These are phyloP conservation scores for Phytophthora podocarpi DNA, from an alignment of 352 stramenopile genomes.

Conservation along the genomic window DNA sequence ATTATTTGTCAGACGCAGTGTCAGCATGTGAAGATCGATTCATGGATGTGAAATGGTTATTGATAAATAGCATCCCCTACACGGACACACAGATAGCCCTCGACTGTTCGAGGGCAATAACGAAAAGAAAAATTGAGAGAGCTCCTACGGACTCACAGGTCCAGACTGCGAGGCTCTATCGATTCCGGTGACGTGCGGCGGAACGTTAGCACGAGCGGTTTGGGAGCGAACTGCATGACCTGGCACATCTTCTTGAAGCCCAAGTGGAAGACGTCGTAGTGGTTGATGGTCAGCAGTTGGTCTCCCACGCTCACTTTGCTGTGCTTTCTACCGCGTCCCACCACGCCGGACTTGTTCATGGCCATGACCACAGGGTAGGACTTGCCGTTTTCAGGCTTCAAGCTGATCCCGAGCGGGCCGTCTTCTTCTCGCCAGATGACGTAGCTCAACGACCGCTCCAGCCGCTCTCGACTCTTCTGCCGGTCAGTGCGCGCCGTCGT, in stretches of 20 bases:
- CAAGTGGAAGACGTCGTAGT: conserved; percentile 63
- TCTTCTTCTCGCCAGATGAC: conserved; percentile 76
- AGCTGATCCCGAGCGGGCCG: conserved; percentile 54
- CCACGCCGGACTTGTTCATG: conserved; percentile 41
- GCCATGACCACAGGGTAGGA: conserved; percentile 61
- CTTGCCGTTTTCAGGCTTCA: conserved; percentile 56
- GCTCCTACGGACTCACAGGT: conserved; percentile 47
- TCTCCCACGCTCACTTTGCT: conserved; percentile 50
- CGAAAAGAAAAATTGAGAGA: not conserved
- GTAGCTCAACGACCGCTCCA: conserved; percentile 66
- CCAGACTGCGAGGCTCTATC: conserved; percentile 39
- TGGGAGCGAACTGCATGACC: conserved; percentile 67
- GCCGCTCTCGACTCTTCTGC: conserved; percentile 50
- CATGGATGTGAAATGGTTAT: no score
- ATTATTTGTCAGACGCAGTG: conserved; percentile 42
- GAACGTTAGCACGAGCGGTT: conserved; percentile 76
- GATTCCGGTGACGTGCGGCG: conserved; percentile 39
- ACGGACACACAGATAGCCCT: conserved; percentile 4
- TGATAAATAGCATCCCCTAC: conserved; percentile 24
- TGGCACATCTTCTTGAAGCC: conserved; percentile 61
- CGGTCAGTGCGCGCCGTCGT: conserved; percentile 21
- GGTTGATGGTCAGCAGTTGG: conserved; percentile 73
- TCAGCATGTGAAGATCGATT: no score
- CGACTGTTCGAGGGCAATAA: conserved; percentile 1
- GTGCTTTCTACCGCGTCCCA: conserved; percentile 34